Base-by-base conservation (phyloP, 345 rosid genomes). In the Syzygium oleosum region DNA sequence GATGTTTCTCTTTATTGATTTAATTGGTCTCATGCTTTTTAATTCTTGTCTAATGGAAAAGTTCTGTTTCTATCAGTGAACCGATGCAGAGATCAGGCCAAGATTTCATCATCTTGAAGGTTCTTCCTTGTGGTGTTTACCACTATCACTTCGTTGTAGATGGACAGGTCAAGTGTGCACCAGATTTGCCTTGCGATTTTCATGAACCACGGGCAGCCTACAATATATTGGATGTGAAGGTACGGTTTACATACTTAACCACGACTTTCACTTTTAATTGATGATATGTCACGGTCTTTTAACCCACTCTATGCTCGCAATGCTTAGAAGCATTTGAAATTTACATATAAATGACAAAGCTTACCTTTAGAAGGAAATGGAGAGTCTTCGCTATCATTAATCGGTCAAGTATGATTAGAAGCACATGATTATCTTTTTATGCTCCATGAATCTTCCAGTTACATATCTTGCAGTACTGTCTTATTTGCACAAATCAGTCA, bases 151-250 rank as follows among this genome's bases (percentile, higher is more conserved):
- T 92, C 88, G 55, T 94, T 85, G 94, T 95, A n/a, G 96, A 94
- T 80, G 91, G 91, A 41, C 88, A 87, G 53, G 23, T 90, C 87
- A 89, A 89, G 77, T 90, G 68, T 84, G 93, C 90, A 79, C 93
- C 93, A 3, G 94, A 94, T 43, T 86, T 90, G 86, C 97, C 96
- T 27, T 92, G 92, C 88, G 95, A 89, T 85, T 86, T 85, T 55
- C 92, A 93, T 85, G 92, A 89, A 53, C 77, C 87, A 1, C 93
- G 93, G 83, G 88, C 54, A 87, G 91, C 90, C 84, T 92, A 89
- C 91, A 95, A 95, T 88, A 88, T 95, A 87, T 88, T 94, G 93
- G 94, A 95, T 87, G 87, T 93, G 87, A 91, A 92, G 97, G 97
- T 94, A 89, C 83, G 25, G 41, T 52, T 52, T 51, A 84, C 29